Base-by-base conservation (phyloP, 2,329 filamentous ascomycete species). In the Colletotrichum paranaense region DNA sequence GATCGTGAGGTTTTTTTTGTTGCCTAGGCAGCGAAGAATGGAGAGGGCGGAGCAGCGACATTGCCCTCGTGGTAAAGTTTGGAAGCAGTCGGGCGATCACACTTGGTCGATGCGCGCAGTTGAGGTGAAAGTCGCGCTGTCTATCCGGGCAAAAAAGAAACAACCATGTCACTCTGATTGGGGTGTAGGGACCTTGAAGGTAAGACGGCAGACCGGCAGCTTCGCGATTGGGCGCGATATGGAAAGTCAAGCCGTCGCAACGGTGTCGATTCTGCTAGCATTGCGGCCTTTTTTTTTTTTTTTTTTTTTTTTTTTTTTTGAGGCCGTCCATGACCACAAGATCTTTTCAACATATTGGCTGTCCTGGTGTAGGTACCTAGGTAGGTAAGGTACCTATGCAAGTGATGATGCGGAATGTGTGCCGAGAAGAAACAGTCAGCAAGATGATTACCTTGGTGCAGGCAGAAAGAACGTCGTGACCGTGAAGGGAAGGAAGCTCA, bases 11-110 rank as follows among this genome's bases (percentile, higher is more conserved):
- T 60, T 60, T 11, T 16, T 30, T 12, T 19, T 59, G 71, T 73
- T 62, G 67, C 38, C 60, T 14, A 71, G 71, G 71, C 71, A 71
- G 67, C 71, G 67, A 71, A 26, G 49, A 55, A 66, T 60, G 32
- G 42, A 26, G 32, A 71, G 62, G 60, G 67, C 67, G 70, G 46
- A 71, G 66, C 46, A 65, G 22, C 57, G 30, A 42, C 14, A 62
- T 49, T 38, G 42, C 63, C 62, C 63, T 42, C 32, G n/a, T 59
- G 24, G n/a, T 14, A 60, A 66, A 30, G 28, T 19, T 38, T 19
- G 52, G 30, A 56, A 26, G 63, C 62, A 46, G 35, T 14, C 22
- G 26, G 30, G 30, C 62, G 68, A 24, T 35, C 35, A 49, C 46
- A 62, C 56, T 46, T 68, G 16, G 56, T 28, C 46, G 26, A 22